Percentiles rank a stretch among this genome's conserved stretches.
Conservation (phyloP, 108 stramenopile genomes). For the Cyclotella cryptica region DNA sequence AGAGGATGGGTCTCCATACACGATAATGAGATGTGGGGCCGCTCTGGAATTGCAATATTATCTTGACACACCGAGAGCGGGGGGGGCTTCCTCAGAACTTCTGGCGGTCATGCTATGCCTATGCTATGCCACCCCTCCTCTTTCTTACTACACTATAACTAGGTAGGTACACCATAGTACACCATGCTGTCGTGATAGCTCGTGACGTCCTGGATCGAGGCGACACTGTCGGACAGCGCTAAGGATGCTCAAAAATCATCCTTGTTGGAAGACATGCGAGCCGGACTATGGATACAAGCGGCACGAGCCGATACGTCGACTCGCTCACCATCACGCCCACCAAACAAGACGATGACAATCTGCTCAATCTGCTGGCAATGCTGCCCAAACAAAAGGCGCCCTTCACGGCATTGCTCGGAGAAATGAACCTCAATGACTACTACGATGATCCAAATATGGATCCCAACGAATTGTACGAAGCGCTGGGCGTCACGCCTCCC, state of each 20-base stretch:
- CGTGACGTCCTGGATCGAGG: conserved; percentile 60
- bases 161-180: too few relatives aligned
- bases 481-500: conserved; percentile 74
- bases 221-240: conserved; percentile 20
- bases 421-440: conserved; percentile 79
- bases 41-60: too few relatives aligned
- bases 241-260: conserved; percentile 2
- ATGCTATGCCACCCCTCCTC: too few relatives aligned
- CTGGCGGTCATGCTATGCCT: too few relatives aligned
- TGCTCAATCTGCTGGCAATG: conserved; percentile 48
- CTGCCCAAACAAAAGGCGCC: conserved; percentile 45
- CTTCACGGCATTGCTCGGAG: conserved; percentile 74
- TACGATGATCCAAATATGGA: conserved; percentile 61
- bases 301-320: conserved; percentile 60
- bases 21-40: too few relatives aligned
- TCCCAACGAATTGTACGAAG: conserved; percentile 80
- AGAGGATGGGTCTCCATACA: too few relatives aligned
- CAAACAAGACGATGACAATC: conserved; percentile 67
- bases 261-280: conserved; percentile 31
- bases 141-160: too few relatives aligned
- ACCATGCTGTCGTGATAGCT: too few relatives aligned
- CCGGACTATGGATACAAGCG: conserved; percentile 65
- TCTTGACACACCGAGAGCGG: too few relatives aligned
- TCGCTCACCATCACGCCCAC: conserved; percentile 46
- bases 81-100: too few relatives aligned